These are phyloP conservation scores for Phytophthora nicotianae DNA, from an alignment of 352 stramenopile species.

Conservation along the genomic window DNA sequence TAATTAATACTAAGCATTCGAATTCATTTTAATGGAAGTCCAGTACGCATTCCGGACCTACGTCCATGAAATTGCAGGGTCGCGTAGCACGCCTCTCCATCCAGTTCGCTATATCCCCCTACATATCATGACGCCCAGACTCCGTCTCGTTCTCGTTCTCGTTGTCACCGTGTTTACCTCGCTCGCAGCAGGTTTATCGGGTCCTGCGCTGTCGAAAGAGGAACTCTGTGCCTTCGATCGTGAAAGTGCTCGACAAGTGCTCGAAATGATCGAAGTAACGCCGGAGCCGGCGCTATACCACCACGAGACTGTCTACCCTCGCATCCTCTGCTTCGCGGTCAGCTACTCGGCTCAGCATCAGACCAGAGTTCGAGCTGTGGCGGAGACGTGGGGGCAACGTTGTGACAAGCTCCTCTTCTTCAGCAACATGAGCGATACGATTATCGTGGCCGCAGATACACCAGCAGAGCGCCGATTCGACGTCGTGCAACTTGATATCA, in stretches of 20 bases:
- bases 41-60: too few species aligned
- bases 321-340: constrained; percentile 75
- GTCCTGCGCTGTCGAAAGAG: constrained; percentile 29
- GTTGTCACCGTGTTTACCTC: background rate
- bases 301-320: constrained; percentile 42
- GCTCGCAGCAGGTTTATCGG: background rate
- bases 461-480: constrained; percentile 38
- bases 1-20: too few species aligned
- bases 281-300: constrained; percentile 27
- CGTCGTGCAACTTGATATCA: constrained; percentile 63
- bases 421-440: constrained; percentile 68
- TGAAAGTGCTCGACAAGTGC: constrained; percentile 34
- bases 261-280: constrained; percentile 49
- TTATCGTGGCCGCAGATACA: constrained; percentile 42
- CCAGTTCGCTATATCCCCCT: background rate
- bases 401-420: constrained; percentile 83
- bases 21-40: too few species aligned
- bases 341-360: constrained; percentile 69
- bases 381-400: constrained; percentile 80
- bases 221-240: constrained; percentile 55
- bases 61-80: background rate
- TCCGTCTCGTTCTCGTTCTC: constrained; percentile 1
- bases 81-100: background rate
- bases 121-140: background rate
- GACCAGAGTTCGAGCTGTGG: constrained; percentile 58